Percentiles rank a stretch among this genome's conserved stretches.
Evolutionary conservation across 805 yeast genomes (phyloP).

Genomic region (Wickerhamomyces silvicola): DNA sequence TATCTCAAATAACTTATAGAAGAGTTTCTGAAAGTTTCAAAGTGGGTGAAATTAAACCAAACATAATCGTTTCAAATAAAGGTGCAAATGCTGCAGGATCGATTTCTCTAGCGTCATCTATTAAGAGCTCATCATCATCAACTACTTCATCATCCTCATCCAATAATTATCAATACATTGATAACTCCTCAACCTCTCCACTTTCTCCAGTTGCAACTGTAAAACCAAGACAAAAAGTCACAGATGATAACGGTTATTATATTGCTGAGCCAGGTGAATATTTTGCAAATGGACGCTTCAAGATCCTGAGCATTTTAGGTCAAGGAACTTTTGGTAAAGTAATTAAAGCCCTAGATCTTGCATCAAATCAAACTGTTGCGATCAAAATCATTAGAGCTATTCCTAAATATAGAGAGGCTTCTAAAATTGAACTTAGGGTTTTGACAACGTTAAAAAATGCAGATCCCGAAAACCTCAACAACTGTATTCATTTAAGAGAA

Average conservation of each 20-base stretch:
- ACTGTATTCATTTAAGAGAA: constrained; percentile 81
- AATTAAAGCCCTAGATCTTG: constrained; percentile 69
- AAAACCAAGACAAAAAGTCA: constrained; percentile 9
- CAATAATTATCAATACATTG: not conserved
- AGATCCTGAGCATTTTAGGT: constrained; percentile 64
- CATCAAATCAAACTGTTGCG: constrained; percentile 57
- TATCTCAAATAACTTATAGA: constrained; percentile 37
- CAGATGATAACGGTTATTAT: constrained; percentile 58
- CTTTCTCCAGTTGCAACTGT: constrained; percentile 13
- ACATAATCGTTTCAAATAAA: constrained; percentile 14
- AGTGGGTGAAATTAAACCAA: constrained; percentile 37
- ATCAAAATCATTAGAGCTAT: constrained; percentile 88
- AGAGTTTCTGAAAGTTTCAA: constrained; percentile 30
- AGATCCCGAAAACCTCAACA: constrained; percentile 61
- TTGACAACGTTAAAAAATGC: constrained; percentile 60
- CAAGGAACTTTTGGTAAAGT: constrained; percentile 95
- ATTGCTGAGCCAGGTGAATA: constrained; percentile 49
- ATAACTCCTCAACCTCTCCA: constrained; percentile 7
- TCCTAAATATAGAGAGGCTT: constrained; percentile 92
- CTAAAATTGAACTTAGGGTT: constrained; percentile 85
- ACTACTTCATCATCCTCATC: constrained; percentile 6
- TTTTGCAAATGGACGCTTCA: constrained; percentile 69
- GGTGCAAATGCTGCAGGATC: too few species aligned
- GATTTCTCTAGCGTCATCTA: too few species aligned
- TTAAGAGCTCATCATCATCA: constrained; percentile 2